Base-by-base conservation (phyloP, 2,329 filamentous ascomycete genomes). In the Paecilomyces dactylethromorphus region DNA sequence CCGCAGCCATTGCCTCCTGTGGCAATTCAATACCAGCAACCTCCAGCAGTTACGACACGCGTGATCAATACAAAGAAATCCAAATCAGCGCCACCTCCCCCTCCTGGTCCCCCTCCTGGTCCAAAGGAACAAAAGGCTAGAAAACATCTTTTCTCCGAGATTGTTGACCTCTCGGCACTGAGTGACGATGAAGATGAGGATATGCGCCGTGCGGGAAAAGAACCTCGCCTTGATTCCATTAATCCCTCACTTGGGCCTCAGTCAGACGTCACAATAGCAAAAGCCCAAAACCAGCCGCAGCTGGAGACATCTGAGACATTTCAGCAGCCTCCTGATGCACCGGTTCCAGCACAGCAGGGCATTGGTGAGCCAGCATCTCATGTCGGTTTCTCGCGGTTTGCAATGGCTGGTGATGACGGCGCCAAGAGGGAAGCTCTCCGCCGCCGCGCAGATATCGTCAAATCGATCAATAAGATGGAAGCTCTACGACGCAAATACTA, bases 81-180 rank as follows among this genome's bases (percentile, higher is more conserved):
- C 22, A 45, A 49, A 21, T 26, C 53, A 13, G 53, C 55, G 12
- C 29, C 56, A 13, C 53, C 58, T 29, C 50, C 54, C 1, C 58
- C 26, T 4, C 26, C 59, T n/a, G 61, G 64, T 45, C 66, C 67
- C 7, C 56, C 61, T 2, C 64, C 68, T n/a, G 68, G 68, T 8
- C 67, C 81, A 61, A 85, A 84, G 63, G 81, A 80, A 65, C 79
- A 82, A 64, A 77, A 77, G 56, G 82, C 83, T n/a, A 74, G 80
- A 26, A 85, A 85, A 65, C 76, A 81, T 22, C 79, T 74, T 7
- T 80, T 85, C 61, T 77, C 72, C 26, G 82, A 84, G 29, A 69
- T 85, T 50, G 74, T 84, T 5, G 82, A 85, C 65, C 66, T 85
- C 56, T 80, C 81, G 32, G 62, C 63, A 22, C 66, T 80, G 18